Evolutionary conservation across 192 early-diverging fungal species (phyloP).

Genomic region (Backusella tarrabulga): DNA sequence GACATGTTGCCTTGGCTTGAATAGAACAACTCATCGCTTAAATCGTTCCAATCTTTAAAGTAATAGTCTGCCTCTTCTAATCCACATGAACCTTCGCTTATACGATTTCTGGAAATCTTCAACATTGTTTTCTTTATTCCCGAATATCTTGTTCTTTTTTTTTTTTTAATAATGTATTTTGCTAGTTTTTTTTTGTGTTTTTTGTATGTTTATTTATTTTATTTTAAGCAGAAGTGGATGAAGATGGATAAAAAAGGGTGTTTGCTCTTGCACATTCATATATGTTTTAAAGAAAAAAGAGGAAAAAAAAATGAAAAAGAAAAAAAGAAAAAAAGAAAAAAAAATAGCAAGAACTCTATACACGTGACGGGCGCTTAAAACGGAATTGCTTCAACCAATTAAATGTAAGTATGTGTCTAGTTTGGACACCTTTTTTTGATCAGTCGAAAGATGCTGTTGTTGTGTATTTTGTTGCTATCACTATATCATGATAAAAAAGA

Average conservation of each 20-base stretch:
- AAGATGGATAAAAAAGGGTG: background rate
- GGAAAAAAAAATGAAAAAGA: background rate
- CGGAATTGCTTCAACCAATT: background rate
- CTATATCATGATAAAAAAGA: no score
- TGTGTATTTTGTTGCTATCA: no score
- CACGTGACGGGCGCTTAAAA: background rate
- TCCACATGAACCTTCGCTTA: background rate
- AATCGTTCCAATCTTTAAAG: background rate
- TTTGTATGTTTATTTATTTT: background rate
- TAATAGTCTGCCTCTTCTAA: constrained; percentile 1
- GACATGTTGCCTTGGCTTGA: background rate
- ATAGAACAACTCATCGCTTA: background rate
- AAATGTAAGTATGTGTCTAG: background rate
- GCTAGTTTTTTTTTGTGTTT: constrained; percentile 8
- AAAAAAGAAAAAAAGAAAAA: background rate
- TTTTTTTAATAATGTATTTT: background rate
- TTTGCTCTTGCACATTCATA: background rate
- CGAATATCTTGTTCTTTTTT: background rate
- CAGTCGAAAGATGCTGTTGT: background rate
- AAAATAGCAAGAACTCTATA: background rate
- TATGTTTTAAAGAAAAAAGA: background rate
- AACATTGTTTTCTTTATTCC: constrained; percentile 6
- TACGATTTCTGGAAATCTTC: constrained; percentile 1
- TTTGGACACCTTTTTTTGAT: background rate
- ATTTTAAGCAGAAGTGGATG: background rate